Evolutionary conservation across 179 eudicot species (phyloP).

Genomic region (Corrigiola litoralis): DNA sequence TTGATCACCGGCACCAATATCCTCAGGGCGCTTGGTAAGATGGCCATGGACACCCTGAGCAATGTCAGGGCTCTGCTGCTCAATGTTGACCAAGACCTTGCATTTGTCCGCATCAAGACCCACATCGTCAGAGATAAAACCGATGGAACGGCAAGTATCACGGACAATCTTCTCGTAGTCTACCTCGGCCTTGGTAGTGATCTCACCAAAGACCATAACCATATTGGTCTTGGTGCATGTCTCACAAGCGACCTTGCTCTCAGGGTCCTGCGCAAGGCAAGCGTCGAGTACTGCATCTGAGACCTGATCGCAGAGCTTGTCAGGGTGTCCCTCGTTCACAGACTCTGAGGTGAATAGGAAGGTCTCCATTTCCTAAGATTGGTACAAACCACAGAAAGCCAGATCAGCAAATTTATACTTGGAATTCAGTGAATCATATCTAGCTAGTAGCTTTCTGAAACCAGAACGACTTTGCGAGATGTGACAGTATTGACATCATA

Average conservation of each 20-base stretch:
- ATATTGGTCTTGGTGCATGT: constrained; percentile 39
- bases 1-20: constrained; percentile 38
- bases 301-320: constrained; percentile 41
- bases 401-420: not conserved
- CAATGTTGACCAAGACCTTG: constrained; percentile 36
- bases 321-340: constrained; percentile 43
- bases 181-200: constrained; percentile 35
- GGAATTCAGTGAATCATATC: not conserved
- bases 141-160: constrained; percentile 35
- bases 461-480: not conserved
- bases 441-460: not conserved
- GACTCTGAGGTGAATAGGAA: constrained; percentile 40
- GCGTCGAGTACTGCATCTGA: too few species aligned
- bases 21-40: constrained; percentile 37
- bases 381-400: not conserved
- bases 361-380: constrained; percentile 29
- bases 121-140: constrained; percentile 31
- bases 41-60: constrained; percentile 43
- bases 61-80: too few species aligned
- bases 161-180: constrained; percentile 42
- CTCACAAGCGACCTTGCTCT: too few species aligned
- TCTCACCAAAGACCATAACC: constrained; percentile 41
- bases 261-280: too few species aligned
- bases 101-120: constrained; percentile 42
- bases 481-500: too few species aligned